Conservation (phyloP, 2,329 filamentous ascomycete species). For the Diaporthe sp. region DNA sequence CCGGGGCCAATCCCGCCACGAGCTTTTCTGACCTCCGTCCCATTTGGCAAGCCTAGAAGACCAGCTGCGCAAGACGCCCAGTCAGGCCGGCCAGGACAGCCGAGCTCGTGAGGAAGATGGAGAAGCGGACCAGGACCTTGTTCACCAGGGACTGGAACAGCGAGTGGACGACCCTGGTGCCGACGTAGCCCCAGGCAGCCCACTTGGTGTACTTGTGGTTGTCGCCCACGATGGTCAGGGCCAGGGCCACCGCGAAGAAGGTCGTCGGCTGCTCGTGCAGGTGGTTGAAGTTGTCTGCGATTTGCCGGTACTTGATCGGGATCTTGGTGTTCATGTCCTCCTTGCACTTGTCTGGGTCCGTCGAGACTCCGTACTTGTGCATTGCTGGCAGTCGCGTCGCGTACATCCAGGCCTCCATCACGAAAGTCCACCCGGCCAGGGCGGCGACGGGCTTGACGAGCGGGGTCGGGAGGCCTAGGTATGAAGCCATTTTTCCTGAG, state of each 20-base stretch:
- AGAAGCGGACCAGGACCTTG: constrained; percentile 17
- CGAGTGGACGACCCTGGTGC: constrained; percentile 6
- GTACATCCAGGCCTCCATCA: constrained; percentile 27
- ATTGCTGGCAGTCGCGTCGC: constrained; percentile 10
- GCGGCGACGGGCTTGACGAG: constrained; percentile 17
- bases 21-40: background rate
- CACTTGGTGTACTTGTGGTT: constrained; percentile 24
- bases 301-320: background rate
- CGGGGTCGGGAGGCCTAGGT: constrained; percentile 24
- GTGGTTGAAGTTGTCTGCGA: constrained; percentile 14
- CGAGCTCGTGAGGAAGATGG: constrained; percentile 15
- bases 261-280: constrained; percentile 19
- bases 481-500: constrained; percentile 4
- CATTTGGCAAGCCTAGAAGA: background rate
- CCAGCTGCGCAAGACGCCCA: constrained; percentile 16
- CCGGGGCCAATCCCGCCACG: background rate
- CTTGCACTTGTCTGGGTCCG: background rate
- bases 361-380: background rate
- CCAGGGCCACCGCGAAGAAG: constrained; percentile 16
- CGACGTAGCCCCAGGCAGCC: constrained; percentile 25
- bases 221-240: constrained; percentile 22
- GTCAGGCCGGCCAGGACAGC: constrained; percentile 21
- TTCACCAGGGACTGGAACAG: constrained; percentile 23
- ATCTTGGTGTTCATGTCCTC: constrained; percentile 15
- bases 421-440: constrained; percentile 14